Base-by-base conservation (phyloP, 2,329 filamentous ascomycete genomes). In the Monascus ruber region DNA sequence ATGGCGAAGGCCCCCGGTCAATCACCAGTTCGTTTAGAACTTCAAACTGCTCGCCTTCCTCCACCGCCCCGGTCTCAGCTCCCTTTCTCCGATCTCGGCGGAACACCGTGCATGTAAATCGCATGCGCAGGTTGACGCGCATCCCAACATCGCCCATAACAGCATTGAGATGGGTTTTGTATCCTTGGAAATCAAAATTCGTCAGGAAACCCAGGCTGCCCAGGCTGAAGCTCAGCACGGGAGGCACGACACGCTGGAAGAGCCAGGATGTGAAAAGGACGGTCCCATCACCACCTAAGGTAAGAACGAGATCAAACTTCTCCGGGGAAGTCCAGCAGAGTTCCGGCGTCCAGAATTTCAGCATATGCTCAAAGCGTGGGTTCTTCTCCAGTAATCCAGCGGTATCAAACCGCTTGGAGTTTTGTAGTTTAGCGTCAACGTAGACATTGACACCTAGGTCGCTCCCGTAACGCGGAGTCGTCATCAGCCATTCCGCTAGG, bases 21-120 rank as follows among this genome's bases (percentile, higher is more conserved):
- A 98, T 96, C 62, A 98, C 89, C 37, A 98, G 79, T 67, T 98
- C 91, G 64, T 98, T 98, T 47, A 98, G 78, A 17, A 98, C 89
- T 66, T 98, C 91, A 47, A 95, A 96, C 54, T 94, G 88, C 66
- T 96, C 89, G 34, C 83, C 85, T 62, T 95, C 88, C 51, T 91
- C 82, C 48, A 81, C 74, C n/a, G 76, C 71, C 7, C 73, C 74
- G 2, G 68, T 57, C n/a, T 58, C 66, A 5, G 68, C 62, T 8
- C 60, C 63, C 33, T 65, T 62, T 38, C 57, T 64, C 5, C 57
- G 55, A 44, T 68, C 77, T 48, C 81, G 74, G 34, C 89, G 83
- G 68, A 89, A 95, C 6, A 98, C 88, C 0, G 91, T 96, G 67
- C 89, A 96, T 10, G 91, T 98, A 63, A 98, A 98, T 45, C 91